A percentile compares a stretch with the other conserved stretches of the same genome.
phyloP scores from a whole-genome alignment of 306 rosid genomes.

The Lablab purpureus region DNA sequence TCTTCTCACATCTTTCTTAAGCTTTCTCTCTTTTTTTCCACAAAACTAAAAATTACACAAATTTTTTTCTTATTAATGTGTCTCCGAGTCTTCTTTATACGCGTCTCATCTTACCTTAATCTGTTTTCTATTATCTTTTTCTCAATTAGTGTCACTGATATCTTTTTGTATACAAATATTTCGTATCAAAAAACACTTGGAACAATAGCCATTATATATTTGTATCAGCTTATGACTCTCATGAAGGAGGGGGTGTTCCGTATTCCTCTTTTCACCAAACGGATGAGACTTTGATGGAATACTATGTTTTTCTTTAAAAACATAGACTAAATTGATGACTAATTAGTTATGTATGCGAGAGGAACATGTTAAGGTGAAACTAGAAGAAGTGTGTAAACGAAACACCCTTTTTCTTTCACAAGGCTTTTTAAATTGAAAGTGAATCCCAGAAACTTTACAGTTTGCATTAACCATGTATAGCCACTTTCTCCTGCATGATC shows the following conservation, averaged over 20 bases:
- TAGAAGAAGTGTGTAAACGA: constrained; percentile 27
- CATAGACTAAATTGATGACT: constrained; percentile 19
- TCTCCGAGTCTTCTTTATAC: not conserved
- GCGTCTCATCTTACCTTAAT: not conserved
- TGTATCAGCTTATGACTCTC: constrained; percentile 19
- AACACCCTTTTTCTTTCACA: constrained; percentile 11
- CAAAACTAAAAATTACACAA: not conserved
- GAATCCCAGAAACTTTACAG: constrained; percentile 17
- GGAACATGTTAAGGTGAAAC: constrained; percentile 29
- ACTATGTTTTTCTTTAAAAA: constrained; percentile 31
- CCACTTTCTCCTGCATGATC: constrained; percentile 8
- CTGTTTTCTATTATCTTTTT: not conserved
- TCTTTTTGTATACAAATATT: not conserved
- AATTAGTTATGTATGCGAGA: not conserved
- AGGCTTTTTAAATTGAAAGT: constrained; percentile 1
- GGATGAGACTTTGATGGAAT: constrained; percentile 37
- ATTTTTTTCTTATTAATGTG: not conserved
- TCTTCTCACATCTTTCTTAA: not conserved
- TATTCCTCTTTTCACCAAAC: constrained; percentile 34
- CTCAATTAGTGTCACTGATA: not conserved
- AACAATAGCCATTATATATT: not conserved
- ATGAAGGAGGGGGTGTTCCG: constrained; percentile 26
- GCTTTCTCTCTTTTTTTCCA: not conserved
- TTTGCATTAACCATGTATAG: constrained; percentile 13
- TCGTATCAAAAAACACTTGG: constrained; percentile 28